Evolutionary conservation across 2,329 filamentous ascomycete species (phyloP), one percentile per base, ranked within the genome.

Genomic region (Hypocrella siamensis): DNA sequence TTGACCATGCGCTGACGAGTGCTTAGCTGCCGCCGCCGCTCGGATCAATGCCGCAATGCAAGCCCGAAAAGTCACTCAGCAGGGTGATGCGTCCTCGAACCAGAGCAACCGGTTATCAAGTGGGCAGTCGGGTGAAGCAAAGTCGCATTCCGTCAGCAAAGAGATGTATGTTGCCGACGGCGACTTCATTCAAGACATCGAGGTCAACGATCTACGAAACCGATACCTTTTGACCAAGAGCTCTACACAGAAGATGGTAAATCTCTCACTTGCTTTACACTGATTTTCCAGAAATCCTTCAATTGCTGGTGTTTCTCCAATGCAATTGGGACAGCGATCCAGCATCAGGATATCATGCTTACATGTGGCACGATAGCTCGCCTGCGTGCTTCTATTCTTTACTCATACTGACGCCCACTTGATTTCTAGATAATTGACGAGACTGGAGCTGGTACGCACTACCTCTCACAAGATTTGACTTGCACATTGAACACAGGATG

Each of bases 191-290:
- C 90, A 92, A 58, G 90, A 98, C 51, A 93, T 98, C 50, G 90
- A 96, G 64, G 84, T 98, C 64, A 98, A 98, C 57, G 88, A 96
- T 58, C 62, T 96, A 49, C 79, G 88, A 42, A 98, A 96, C 55
- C 82, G 88, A 46, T 98, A 98, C 58, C 79, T 86, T 55, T 70
- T 98, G 62, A 98, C 88, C 42, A 96, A 94, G 66, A 85, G 86
- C 49, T 81, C 84, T 47, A 93, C 85, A 43, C 90, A 96, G 68
- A 93, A 93, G 74, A 93, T 90, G 88, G 90, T 98, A 94, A 93
- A 79, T 86, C 78, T 26, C 59, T 60, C 70, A 31, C 25, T 29
- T 31, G 35, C 27, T 44, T 32, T 45, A 38, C 50, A 61, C 49
- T 58, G 51, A 57, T 53, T 39, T 32, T 46, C 46, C 44, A 51